These are phyloP conservation scores for Physcomitrium patens DNA, from an alignment of 225 moss, liverwort and hornwort species.

Conservation along the genomic window DNA sequence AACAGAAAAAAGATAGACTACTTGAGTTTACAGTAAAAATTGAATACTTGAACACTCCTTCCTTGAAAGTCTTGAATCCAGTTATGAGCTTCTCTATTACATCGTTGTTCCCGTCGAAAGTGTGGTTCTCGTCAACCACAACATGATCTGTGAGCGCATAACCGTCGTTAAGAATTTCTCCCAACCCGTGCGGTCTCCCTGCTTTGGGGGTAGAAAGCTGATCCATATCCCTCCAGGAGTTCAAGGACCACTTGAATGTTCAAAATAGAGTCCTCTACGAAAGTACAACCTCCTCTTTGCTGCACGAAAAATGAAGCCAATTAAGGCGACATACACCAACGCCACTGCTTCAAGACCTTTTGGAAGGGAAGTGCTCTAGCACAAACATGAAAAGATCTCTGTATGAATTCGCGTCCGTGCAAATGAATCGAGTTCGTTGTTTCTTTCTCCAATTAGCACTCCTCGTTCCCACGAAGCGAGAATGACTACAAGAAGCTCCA, in stretches of 20 bases:
- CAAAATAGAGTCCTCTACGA: not conserved
- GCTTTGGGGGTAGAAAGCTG: not conserved
- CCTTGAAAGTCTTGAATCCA: conserved; percentile 66
- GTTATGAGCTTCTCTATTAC: conserved; percentile 54
- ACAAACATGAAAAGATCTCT: not conserved
- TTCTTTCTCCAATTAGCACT: not conserved
- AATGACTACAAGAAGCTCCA: conserved; percentile 6
- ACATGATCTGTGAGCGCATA: conserved; percentile 57
- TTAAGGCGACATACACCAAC: not conserved
- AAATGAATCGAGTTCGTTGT: not conserved
- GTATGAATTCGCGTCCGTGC: not conserved
- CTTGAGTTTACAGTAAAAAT: too few species aligned
- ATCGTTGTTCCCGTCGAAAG: conserved; percentile 43
- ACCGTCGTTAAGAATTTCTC: conserved; percentile 46
- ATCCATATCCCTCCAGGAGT: too few species aligned
- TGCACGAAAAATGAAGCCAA: not conserved
- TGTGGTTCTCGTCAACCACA: conserved; percentile 50
- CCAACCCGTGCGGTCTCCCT: conserved; percentile 40
- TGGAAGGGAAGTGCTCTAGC: not conserved
- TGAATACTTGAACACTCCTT: conserved; percentile 59
- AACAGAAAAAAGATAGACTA: not conserved
- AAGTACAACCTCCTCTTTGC: not conserved
- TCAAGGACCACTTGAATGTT: not conserved
- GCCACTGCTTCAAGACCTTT: not conserved
- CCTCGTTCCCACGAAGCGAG: not conserved